Evolutionary conservation across 768 basidiomycete species (phyloP).

Genomic region (Termitomyces sp.): DNA sequence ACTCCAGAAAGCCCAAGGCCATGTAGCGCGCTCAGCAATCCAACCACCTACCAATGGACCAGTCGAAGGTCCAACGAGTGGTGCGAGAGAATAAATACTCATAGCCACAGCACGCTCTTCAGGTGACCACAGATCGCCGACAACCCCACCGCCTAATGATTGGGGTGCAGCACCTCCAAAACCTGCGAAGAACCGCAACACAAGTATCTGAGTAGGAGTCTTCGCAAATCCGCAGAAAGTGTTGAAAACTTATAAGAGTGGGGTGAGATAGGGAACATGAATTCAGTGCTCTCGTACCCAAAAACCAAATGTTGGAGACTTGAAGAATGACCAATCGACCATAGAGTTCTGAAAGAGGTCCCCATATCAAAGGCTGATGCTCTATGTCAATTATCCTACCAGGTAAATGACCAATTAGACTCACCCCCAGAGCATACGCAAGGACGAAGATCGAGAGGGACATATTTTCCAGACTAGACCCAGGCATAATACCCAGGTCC

Average conservation of each 20-base stretch:
- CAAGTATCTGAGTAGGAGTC: slow-evolving; percentile 46
- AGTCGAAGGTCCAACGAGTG: slow-evolving; percentile 38
- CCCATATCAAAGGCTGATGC: slow-evolving; percentile 29
- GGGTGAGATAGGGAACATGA: neutral
- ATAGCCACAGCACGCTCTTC: slow-evolving; percentile 49
- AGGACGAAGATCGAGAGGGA: slow-evolving; percentile 37
- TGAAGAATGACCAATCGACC: slow-evolving; percentile 47
- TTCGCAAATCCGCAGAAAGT: slow-evolving; percentile 45
- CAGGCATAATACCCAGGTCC: slow-evolving; percentile 21
- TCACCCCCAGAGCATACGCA: slow-evolving; percentile 29
- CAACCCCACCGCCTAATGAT: slow-evolving; percentile 52
- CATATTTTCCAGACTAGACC: slow-evolving; percentile 32
- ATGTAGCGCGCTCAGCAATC: slow-evolving; percentile 46
- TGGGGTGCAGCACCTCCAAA: slow-evolving; percentile 62
- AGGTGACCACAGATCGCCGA: slow-evolving; percentile 47
- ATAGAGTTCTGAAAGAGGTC: slow-evolving; percentile 33
- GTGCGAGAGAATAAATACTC: slow-evolving; percentile 48
- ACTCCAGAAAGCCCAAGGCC: slow-evolving; percentile 62
- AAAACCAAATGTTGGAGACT: slow-evolving; percentile 50
- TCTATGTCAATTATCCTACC: neutral
- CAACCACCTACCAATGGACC: slow-evolving; percentile 32
- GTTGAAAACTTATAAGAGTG: slow-evolving; percentile 36
- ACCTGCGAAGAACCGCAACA: slow-evolving; percentile 59
- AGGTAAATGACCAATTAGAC: slow-evolving; percentile 4
- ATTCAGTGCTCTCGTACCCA: slow-evolving; percentile 35